These are phyloP conservation scores for Tylopilus felleus DNA, from an alignment of 768 basidiomycete genomes.

Conservation along the genomic window DNA sequence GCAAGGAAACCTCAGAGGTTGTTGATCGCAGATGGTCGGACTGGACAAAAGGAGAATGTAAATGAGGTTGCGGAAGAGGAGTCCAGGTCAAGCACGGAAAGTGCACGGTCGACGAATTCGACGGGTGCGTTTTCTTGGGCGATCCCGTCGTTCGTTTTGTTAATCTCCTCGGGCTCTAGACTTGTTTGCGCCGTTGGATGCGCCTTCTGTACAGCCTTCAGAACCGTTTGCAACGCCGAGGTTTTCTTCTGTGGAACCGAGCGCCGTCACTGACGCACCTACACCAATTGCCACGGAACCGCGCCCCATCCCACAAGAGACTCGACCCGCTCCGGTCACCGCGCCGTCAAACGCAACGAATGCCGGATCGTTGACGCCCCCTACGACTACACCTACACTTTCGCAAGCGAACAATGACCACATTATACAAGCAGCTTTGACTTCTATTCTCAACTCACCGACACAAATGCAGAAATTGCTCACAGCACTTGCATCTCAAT, in stretches of 20 bases:
- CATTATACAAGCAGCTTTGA: constrained; percentile 48
- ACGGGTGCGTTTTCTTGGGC: constrained; percentile 2
- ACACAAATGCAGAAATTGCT: constrained; percentile 58
- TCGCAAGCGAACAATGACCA: constrained; percentile 37
- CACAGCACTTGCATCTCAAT: constrained; percentile 36
- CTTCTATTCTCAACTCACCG: constrained; percentile 49
- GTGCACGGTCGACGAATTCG: constrained; percentile 18
- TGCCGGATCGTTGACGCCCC: background rate
- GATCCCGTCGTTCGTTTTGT: background rate
- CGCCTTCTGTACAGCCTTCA: constrained; percentile 40
- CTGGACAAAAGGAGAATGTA: constrained; percentile 35
- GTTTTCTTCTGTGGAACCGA: constrained; percentile 28
- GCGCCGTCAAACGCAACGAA: constrained; percentile 14
- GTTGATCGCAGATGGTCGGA: constrained; percentile 60
- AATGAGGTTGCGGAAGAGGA: constrained; percentile 43
- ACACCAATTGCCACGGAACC: constrained; percentile 14
- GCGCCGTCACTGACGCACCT: constrained; percentile 15
- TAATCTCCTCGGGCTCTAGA: constrained; percentile 27
- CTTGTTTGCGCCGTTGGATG: constrained; percentile 44
- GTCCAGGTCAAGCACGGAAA: constrained; percentile 28
- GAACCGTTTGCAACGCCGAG: constrained; percentile 28
- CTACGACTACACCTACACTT: constrained; percentile 9
- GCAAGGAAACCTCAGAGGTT: constrained; percentile 52
- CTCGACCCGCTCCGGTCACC: constrained; percentile 11
- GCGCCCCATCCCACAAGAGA: constrained; percentile 12